A percentile compares a stretch with the other conserved stretches of the same genome.
phyloP scores from a whole-genome alignment of 768 basidiomycete species.

The Boletus subcaerulescens region DNA sequence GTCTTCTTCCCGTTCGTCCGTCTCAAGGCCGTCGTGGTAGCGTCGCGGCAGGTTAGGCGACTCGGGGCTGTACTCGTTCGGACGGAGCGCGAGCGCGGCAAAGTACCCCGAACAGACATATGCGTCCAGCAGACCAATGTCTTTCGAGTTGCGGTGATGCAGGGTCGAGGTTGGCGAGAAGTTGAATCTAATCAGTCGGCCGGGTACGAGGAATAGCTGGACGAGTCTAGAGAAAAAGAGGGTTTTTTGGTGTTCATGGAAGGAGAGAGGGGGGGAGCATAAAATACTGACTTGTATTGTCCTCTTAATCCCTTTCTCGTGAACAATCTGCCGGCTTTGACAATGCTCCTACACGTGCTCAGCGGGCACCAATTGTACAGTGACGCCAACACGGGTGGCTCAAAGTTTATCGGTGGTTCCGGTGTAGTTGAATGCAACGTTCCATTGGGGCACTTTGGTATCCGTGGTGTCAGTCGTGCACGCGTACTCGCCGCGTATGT shows the following conservation, averaged over 20 bases:
- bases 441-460: slow-evolving; percentile 27
- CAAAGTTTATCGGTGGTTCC: slow-evolving; percentile 52
- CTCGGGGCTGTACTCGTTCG: slow-evolving; percentile 60
- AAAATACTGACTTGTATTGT: slow-evolving; percentile 67
- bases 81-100: slow-evolving; percentile 62
- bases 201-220: slow-evolving; percentile 72
- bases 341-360: slow-evolving; percentile 72
- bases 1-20: slow-evolving; percentile 85
- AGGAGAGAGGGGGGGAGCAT: too few relatives aligned
- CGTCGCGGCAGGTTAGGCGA: slow-evolving; percentile 56
- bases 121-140: slow-evolving; percentile 64
- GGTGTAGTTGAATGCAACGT: slow-evolving; percentile 43
- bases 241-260: neutral
- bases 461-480: slow-evolving; percentile 58
- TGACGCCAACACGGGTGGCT: slow-evolving; percentile 55
- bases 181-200: slow-evolving; percentile 70
- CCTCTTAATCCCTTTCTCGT: slow-evolving; percentile 67
- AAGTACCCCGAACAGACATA: slow-evolving; percentile 88
- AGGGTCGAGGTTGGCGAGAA: slow-evolving; percentile 57
- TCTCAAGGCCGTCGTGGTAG: slow-evolving; percentile 88
- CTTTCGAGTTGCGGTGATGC: slow-evolving; percentile 52
- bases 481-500: slow-evolving; percentile 50
- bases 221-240: slow-evolving; percentile 45
- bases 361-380: slow-evolving; percentile 89
- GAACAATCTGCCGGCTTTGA: slow-evolving; percentile 71